Conservation (phyloP, 2,329 filamentous ascomycete genomes). For the Trichoderma sp. region DNA sequence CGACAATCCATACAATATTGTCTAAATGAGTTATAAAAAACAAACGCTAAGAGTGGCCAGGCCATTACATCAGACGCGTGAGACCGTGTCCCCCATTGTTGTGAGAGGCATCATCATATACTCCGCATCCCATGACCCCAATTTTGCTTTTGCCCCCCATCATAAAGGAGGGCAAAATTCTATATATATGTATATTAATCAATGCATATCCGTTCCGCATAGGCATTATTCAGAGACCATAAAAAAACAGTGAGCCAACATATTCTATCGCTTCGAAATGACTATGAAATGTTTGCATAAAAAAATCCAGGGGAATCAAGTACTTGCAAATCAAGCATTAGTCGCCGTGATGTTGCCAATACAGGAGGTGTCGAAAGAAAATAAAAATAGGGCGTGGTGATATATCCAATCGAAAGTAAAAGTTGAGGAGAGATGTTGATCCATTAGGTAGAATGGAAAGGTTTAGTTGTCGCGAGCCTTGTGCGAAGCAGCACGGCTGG, state of each 20-base stretch:
- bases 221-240: background rate
- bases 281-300: background rate
- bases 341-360: background rate
- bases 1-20: background rate
- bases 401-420: background rate
- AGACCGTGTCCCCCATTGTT: background rate
- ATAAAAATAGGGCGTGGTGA: background rate
- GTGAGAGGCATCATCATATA: background rate
- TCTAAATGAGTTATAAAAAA: background rate
- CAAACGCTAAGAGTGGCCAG: background rate
- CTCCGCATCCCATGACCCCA: background rate
- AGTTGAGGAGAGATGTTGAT: background rate
- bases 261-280: slow-evolving; percentile 6
- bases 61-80: background rate
- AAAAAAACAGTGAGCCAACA: background rate
- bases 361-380: background rate
- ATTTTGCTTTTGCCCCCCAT: background rate
- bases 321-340: background rate
- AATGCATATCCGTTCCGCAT: slow-evolving; percentile 2
- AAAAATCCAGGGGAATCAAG: background rate
- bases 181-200: background rate
- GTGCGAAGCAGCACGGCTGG: background rate
- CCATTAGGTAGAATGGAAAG: background rate
- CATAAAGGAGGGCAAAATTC: background rate
- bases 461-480: background rate